Base-by-base conservation (phyloP, 176 grass and related monocot species). In the Paspalum vaginatum region DNA sequence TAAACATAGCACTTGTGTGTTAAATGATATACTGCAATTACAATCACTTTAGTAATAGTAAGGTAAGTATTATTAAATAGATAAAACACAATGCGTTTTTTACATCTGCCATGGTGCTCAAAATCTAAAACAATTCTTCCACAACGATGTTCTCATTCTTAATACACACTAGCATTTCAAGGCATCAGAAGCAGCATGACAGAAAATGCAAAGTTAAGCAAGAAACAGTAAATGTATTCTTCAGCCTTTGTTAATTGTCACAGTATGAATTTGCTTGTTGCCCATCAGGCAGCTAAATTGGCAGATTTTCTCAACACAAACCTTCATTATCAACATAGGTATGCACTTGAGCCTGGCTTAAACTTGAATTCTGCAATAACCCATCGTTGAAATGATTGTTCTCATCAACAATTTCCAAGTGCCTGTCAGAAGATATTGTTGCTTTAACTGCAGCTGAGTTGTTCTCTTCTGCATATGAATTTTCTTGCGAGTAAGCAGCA, bases 311-410 rank as follows among this genome's bases (percentile, higher is more conserved):
- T 6, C 7, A 65, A 58, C 66, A 62, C 71, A 56, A 84, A 99
- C 96, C 86, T 86, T 95, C 88, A 49, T 84, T 61, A 71, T 76
- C 66, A 52, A 81, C 90, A 79, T 81, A 89, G 56, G 61, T 76
- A 81, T 89, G 81, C 27, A 72, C 81, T 89, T 93, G 88, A 93
- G 88, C 83, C 70, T 91, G 81, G 59, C 86, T 93, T 8, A 65
- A 48, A 81, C 75, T 84, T 72, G 79, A 79, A 65, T 82, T 85
- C 46, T 83, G 82, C 75, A 84, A 81, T 70, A 82, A 71, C 54
- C 24, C 88, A 71, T 99, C 88, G 5, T 85, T 75, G 21, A 89
- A 86, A 61, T 88, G 67, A 47, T 59, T 83, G 82, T 74, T 76
- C 52, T 87, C 84, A 68, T 74, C 86, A 54, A 74, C 72, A 83